Evolutionary conservation across 331 rosid genomes (phyloP).

Genomic region (Dryas integrifolia): DNA sequence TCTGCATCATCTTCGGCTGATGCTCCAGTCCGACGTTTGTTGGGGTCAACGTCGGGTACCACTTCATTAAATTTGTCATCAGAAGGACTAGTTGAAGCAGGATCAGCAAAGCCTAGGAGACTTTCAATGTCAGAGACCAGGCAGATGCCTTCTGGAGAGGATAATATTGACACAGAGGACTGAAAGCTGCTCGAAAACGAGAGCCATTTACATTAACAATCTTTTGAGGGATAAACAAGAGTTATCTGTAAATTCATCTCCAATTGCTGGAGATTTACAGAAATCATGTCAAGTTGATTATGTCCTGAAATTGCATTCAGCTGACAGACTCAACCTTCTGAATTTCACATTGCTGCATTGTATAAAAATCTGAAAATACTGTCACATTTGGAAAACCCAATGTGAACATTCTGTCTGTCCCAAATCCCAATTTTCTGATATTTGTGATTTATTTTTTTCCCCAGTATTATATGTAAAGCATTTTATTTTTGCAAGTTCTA

Average conservation of each 20-base stretch:
- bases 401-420: conserved; percentile 66
- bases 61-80: conserved; percentile 75
- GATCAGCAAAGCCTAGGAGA: conserved; percentile 64
- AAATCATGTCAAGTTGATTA: conserved; percentile 55
- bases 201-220: conserved; percentile 52
- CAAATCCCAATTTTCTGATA: conserved; percentile 37
- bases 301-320: conserved; percentile 57
- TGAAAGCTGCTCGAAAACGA: conserved; percentile 47
- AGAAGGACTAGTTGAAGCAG: conserved; percentile 74
- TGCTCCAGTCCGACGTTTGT: conserved; percentile 55
- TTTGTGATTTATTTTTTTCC: conserved; percentile 26
- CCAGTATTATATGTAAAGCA: conserved; percentile 28
- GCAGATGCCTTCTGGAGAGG: conserved; percentile 73
- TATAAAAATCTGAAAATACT: conserved; percentile 73
- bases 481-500: conserved; percentile 27
- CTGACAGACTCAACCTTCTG: conserved; percentile 50
- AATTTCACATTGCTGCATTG: conserved; percentile 65
- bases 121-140: conserved; percentile 77
- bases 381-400: conserved; percentile 65
- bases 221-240: conserved; percentile 57
- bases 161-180: conserved; percentile 66
- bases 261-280: conserved; percentile 82
- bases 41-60: conserved; percentile 76
- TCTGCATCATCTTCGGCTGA: conserved; percentile 64
- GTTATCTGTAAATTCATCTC: conserved; percentile 80